Conservation (phyloP, 108 stramenopile genomes). For the Mediolabrus comicus region DNA sequence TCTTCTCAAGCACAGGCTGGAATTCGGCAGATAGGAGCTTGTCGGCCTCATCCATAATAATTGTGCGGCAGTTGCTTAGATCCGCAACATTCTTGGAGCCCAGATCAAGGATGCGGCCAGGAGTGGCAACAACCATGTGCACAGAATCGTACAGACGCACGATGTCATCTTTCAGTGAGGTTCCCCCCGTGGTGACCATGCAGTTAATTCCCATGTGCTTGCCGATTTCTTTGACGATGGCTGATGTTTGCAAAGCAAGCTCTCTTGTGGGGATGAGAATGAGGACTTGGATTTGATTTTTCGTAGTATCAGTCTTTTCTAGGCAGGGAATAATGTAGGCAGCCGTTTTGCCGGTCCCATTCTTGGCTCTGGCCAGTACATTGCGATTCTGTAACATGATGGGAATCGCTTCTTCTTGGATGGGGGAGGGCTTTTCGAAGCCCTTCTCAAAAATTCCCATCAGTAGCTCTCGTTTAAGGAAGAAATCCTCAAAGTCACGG, state of each 20-base stretch:
- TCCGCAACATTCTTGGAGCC: conserved; percentile 96
- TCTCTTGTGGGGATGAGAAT: conserved; percentile 98
- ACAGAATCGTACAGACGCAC: conserved; percentile 97
- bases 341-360: conserved; percentile 98
- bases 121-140: conserved; percentile 95
- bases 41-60: conserved; percentile 99
- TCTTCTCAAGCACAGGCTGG: conserved; percentile 94
- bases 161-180: conserved; percentile 97
- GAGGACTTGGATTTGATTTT: conserved; percentile 89
- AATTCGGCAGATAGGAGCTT: conserved; percentile 97
- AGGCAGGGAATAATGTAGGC: conserved; percentile 99
- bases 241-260: conserved; percentile 97
- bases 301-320: conserved; percentile 93
- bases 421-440: conserved; percentile 97
- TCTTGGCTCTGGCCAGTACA: conserved; percentile 96
- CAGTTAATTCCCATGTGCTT: conserved; percentile 98
- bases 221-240: conserved; percentile 98
- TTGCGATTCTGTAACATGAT: conserved; percentile 95
- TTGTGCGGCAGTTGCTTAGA: conserved; percentile 89
- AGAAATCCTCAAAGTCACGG: conserved; percentile 98
- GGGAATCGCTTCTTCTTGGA: conserved; percentile 99
- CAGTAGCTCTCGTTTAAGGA: conserved; percentile 92
- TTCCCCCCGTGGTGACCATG: conserved; percentile 98
- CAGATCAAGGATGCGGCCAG: conserved; percentile 97
- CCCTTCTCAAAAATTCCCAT: conserved; percentile 99